A percentile compares a stretch with the other conserved stretches of the same genome.
These are phyloP conservation scores for Colletotrichum caudatum DNA, from an alignment of 2,329 filamentous ascomycete species.

Conservation along the genomic window DNA sequence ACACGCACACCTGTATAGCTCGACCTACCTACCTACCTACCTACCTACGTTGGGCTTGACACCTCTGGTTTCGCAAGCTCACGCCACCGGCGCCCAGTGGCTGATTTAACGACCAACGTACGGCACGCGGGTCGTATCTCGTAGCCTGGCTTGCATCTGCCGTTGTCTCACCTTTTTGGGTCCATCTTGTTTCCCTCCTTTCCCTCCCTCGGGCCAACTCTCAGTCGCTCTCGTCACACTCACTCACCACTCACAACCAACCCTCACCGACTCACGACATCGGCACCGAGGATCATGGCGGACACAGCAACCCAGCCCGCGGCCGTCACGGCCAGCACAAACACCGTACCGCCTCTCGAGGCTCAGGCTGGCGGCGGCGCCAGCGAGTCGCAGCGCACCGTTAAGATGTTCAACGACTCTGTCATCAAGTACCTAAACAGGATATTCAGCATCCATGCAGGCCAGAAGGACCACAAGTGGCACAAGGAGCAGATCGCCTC, in stretches of 20 bases:
- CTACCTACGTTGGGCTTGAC: background rate
- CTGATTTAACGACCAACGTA: conserved; percentile 16
- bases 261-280: conserved; percentile 19
- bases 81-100: conserved; percentile 11
- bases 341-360: background rate
- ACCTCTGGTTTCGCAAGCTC: conserved; percentile 2
- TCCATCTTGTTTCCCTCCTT: background rate
- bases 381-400: conserved; percentile 54
- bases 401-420: conserved; percentile 56
- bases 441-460: conserved; percentile 60
- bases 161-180: conserved; percentile 22
- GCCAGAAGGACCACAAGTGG: conserved; percentile 57
- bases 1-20: conserved; percentile 1
- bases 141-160: conserved; percentile 29
- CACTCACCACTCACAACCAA: background rate
- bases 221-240: conserved; percentile 2
- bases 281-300: conserved; percentile 21
- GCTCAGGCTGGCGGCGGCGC: conserved; percentile 62
- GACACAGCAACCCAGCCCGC: conserved; percentile 18
- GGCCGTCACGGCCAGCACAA: conserved; percentile 7
- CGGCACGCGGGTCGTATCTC: conserved; percentile 28
- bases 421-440: conserved; percentile 58
- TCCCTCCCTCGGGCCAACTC: background rate
- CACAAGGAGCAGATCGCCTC: conserved; percentile 57
- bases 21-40: background rate